These are phyloP conservation scores for Schizothecium vesticola DNA, from an alignment of 495 filamentous ascomycete genomes.

Conservation along the genomic window DNA sequence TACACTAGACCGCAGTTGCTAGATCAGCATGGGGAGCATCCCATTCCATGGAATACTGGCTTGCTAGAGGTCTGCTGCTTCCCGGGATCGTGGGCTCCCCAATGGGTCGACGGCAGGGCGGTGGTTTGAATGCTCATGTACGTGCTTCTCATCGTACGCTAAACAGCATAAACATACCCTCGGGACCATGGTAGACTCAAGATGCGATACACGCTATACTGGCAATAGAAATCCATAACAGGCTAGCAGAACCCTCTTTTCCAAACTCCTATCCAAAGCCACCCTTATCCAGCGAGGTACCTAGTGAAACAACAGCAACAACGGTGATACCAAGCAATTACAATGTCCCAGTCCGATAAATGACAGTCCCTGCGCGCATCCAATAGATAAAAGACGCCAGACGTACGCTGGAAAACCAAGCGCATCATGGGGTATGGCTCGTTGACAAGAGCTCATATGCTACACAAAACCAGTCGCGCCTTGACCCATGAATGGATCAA, in stretches of 20 bases:
- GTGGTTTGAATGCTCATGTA: neutral
- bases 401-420: too few species aligned
- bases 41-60: neutral
- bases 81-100: too few species aligned
- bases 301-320: neutral
- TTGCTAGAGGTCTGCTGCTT: neutral
- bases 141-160: neutral
- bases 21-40: neutral
- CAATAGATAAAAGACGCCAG: neutral
- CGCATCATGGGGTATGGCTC: neutral
- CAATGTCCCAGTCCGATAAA: neutral
- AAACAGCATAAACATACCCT: neutral
- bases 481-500: neutral
- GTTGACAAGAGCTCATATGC: neutral
- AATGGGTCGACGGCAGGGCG: too few species aligned
- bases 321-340: neutral
- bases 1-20: neutral
- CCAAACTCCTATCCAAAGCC: neutral
- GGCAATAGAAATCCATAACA: neutral
- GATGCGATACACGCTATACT: neutral
- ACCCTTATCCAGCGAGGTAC: neutral
- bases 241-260: neutral
- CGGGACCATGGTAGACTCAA: neutral
- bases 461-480: neutral
- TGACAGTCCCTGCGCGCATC: neutral